Base-by-base conservation (phyloP, 164 flowering plant species). In the Magnolia officinalis region DNA sequence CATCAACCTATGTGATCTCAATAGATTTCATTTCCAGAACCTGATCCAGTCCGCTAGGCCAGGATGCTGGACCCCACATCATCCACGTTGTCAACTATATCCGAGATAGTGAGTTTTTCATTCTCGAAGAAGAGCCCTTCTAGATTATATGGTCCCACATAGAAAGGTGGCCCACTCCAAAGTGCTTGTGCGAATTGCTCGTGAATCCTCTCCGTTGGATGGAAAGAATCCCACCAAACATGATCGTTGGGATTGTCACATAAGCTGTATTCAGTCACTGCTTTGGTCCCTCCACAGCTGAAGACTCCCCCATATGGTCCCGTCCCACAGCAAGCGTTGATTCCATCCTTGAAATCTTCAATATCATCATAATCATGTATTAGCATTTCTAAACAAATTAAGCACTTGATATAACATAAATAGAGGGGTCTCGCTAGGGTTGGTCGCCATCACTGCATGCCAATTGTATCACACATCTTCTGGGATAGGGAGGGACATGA, bases 201-300 rank as follows among this genome's bases (percentile, higher is more conserved):
- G 21, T 89, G 89, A 70, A 88, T 78, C 65, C 81, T 83, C 70
- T 89, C 89, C 0, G 89, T 85, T 18, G 88, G 83, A 75, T 88
- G 90, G 76, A 78, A 84, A 8, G 90, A 83, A 76, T 89, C 92
- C 87, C 88, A 88, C 88, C 88, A 89, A 1, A 89, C 78, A 37
- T 84, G 63, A 3, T 84, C 90, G 18, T 77, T 74, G 0, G 82
- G 73, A 16, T 83, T 77, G 8, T 82, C 85, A 50, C 90, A 89
- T 37, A 89, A 37, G 8, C 81, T 23, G 76, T 79, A 87, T 0
- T 85, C 80, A 1, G 51, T 31, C 14, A 72, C 75, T 13, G 73
- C 70, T 77, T 79, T 86, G 6, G 70, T 83, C 29, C 89, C 88
- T 31, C 92, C 92, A 67, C 90, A 89, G 19, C 74, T 85, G 83